Conservation (phyloP, 805 yeast genomes). For the Metschnikowia santaceciliae region DNA sequence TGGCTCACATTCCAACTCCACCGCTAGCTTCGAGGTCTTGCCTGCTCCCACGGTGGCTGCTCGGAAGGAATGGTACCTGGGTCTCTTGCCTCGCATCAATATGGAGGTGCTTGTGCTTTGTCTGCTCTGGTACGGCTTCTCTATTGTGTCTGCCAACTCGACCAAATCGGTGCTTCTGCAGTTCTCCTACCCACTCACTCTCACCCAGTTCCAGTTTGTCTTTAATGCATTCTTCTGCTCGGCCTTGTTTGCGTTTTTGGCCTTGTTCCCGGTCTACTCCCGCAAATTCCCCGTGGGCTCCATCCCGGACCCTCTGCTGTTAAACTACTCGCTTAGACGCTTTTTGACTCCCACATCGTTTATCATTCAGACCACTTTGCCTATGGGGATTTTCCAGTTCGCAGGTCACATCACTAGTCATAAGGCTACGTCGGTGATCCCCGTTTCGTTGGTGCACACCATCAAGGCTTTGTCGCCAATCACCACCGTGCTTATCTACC, state of each 20-base stretch:
- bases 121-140: constrained; percentile 70
- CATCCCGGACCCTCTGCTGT: constrained; percentile 18
- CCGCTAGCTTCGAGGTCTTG: constrained; percentile 11
- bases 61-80: constrained; percentile 2
- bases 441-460: constrained; percentile 93
- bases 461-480: constrained; percentile 89
- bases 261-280: constrained; percentile 22
- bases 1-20: constrained; percentile 13
- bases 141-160: constrained; percentile 78
- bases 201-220: constrained; percentile 83
- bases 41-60: not conserved
- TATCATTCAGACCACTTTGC: constrained; percentile 66
- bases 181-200: constrained; percentile 79
- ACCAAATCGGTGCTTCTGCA: constrained; percentile 69
- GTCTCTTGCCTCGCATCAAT: constrained; percentile 11
- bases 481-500: constrained; percentile 77
- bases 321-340: constrained; percentile 24
- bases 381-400: constrained; percentile 94
- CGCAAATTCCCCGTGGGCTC: constrained; percentile 15
- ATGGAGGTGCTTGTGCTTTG: constrained; percentile 43
- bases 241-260: constrained; percentile 35
- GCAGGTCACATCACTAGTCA: constrained; percentile 89
- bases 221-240: constrained; percentile 64
- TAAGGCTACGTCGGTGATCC: constrained; percentile 86
- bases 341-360: constrained; percentile 53